Evolutionary conservation across 495 filamentous ascomycete genomes (phyloP).

Genomic region (Podospora conica): DNA sequence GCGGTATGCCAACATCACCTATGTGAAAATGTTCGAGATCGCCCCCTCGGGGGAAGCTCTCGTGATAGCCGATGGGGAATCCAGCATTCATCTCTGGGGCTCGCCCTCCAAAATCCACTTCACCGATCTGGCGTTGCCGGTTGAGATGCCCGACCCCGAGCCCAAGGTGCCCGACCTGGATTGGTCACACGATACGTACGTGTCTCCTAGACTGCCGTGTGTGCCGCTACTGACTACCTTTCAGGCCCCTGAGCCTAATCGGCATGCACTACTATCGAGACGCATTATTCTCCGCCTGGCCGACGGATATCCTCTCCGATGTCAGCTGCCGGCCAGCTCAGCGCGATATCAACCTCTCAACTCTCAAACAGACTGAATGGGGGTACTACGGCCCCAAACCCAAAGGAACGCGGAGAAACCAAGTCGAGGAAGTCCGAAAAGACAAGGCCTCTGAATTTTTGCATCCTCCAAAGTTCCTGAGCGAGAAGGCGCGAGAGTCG

Average conservation of each 20-base stretch:
- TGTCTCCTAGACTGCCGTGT: conserved; percentile 11
- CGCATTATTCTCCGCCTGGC: conserved; percentile 80
- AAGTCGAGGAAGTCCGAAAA: conserved; percentile 68
- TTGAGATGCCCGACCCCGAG: conserved; percentile 65
- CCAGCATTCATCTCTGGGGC: conserved; percentile 82
- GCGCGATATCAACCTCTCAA: conserved; percentile 63
- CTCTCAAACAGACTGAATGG: conserved; percentile 60
- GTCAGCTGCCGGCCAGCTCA: conserved; percentile 73
- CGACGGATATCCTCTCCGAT: conserved; percentile 72
- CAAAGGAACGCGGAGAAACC: conserved; percentile 66
- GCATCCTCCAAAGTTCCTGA: conserved; percentile 79
- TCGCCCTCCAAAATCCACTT: conserved; percentile 86
- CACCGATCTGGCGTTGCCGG: conserved; percentile 71
- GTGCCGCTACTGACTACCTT: conserved; percentile 10
- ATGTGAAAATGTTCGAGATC: conserved; percentile 69
- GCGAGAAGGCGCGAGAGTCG: conserved; percentile 76
- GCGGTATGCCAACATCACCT: conserved; percentile 72
- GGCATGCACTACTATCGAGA: conserved; percentile 95
- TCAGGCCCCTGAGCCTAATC: conserved; percentile 70
- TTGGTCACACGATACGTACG: conserved; percentile 65
- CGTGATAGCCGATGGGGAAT: conserved; percentile 72
- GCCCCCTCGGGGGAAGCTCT: conserved; percentile 87
- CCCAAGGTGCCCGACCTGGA: conserved; percentile 38
- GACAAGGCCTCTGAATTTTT: conserved; percentile 49
- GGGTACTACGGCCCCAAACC: conserved; percentile 73